Base-by-base conservation (phyloP, 331 rosid species). In the Prunus yedoensis region DNA sequence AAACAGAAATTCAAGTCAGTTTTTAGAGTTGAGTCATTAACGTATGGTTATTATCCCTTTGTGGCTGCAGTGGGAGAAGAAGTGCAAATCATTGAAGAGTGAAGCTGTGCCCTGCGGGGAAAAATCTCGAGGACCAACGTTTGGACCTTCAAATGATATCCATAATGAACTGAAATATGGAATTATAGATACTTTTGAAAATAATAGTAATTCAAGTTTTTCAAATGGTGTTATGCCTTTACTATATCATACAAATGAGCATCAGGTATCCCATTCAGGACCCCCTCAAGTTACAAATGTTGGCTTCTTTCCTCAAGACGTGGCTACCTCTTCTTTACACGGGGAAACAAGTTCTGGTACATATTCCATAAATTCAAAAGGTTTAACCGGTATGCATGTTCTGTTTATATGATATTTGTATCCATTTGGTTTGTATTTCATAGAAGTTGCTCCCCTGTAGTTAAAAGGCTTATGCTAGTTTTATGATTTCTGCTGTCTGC, bases 201-300 rank as follows among this genome's bases (percentile, higher is more conserved):
- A 84, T 90, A 78, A 72, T 85, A 83, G 77, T 89, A 85, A 85
- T 74, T 86, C 89, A 46, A 81, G 81, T 81, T 66, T 87, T 80
- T 87, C 96, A 77, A 86, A 85, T 86, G 80, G 71, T 87, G 93
- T 92, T 88, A 84, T 94, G 84, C 99, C 99, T 94, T 92, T 94
- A 89, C 99, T 80, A 75, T 68, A 71, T 76, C 69, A 85, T 91
- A 90, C 99, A 43, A 88, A 90, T 88, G 97, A 94, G 99, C 68
- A 84, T 90, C 97, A 92, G 97, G 86, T 89, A 83, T 85, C 92
- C 76, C 57, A 85, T 89, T 85, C 95, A 73, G 93, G 80, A 73
- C 71, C 57, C 27, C 74, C 82, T 1, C 87, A 86, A 66, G 86
- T 63, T 58, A 51, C 85, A 63, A 80, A 72, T 86, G 76, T 47